Evolutionary conservation across 768 basidiomycete genomes (phyloP), one percentile per base, ranked within the genome.

Genomic region (Trichaptum fuscoviolaceum): DNA sequence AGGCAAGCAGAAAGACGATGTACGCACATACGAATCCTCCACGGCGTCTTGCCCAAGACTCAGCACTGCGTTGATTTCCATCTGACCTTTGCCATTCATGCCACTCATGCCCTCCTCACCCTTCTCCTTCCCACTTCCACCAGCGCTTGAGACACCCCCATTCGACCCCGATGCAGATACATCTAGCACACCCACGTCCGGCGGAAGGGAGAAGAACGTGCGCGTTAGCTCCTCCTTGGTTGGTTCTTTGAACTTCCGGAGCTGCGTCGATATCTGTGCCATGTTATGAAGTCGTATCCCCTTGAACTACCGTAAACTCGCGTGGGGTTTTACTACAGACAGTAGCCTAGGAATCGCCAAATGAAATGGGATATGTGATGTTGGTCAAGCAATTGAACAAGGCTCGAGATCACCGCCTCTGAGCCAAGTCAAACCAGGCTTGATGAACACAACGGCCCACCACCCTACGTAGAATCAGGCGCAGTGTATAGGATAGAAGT

Each of bases 191-290:
- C 62, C 57, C 36, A 71, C 71, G 9, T 64, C 73, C 57, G 86
- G 79, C 24, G 92, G 92, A 62, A 95, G 80, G 24, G 94, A 92
- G 81, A 96, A 96, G 86, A 90, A 95, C 68, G 91, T 85, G 66
- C 93, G 81, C 9, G 89, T 88, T 62, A 89, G 79, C 76, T 96
- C 89, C 65, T 96, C 95, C 77, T 88, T 94, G 7, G 91, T 89
- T 60, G 93, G 93, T 77, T 96, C 95, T 81, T 92, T 93, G 84
- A 95, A 95, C 73, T 92, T 86, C 65, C 95, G 87, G 59, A 97
- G 85, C 69, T 95, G 92, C 25, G 92, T 91, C 62, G 90, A 92
- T 73, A 94, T 94, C 63, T 87, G 90, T 52, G 91, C 81, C 92
- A 93, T 93, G 65, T 25, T 63, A 8, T 20, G 42, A 52, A 20